Conservation (phyloP, 768 basidiomycete species). For the Podaxis mareebaensis region DNA sequence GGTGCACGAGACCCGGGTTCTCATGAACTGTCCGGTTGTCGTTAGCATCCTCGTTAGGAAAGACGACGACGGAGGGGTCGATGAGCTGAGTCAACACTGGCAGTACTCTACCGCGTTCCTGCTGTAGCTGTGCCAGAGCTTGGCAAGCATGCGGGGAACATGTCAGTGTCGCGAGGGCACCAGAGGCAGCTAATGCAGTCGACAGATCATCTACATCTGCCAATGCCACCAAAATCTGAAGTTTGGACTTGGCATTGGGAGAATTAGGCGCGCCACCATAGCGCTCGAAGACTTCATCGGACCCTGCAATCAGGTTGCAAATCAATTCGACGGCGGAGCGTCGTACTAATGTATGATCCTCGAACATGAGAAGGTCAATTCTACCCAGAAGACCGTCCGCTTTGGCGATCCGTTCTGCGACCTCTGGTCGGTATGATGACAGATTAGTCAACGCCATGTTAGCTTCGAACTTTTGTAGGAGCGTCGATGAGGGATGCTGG, state of each 20-base stretch:
- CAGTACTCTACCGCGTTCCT: conserved; percentile 63
- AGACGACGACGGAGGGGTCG: conserved; percentile 47
- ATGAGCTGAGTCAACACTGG: conserved; percentile 67
- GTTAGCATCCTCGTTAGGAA: conserved; percentile 28
- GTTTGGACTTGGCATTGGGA: conserved; percentile 53
- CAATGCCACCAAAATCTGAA: conserved; percentile 83
- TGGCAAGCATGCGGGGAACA: conserved; percentile 59
- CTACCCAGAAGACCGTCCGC: conserved; percentile 61
- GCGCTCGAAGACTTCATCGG: conserved; percentile 72
- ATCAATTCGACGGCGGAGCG: conserved; percentile 89
- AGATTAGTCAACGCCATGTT: conserved; percentile 97
- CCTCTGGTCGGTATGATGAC: conserved; percentile 69
- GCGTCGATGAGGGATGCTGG: conserved; percentile 62
- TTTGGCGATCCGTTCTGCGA: conserved; percentile 67
- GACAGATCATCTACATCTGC: conserved; percentile 83
- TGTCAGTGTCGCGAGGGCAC: conserved; percentile 83
- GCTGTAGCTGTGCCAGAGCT: conserved; percentile 62
- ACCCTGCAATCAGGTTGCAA: conserved; percentile 86
- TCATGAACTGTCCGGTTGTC: conserved; percentile 38
- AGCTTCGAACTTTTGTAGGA: conserved; percentile 88
- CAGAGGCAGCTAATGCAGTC: conserved; percentile 88
- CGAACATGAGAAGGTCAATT: conserved; percentile 73
- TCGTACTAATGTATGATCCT: conserved; percentile 80
- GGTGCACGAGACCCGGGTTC: conserved; percentile 70
- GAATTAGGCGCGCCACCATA: conserved; percentile 54